Evolutionary conservation across 768 basidiomycete species (phyloP).

Genomic region (Pleurotus salmoneostramineus): DNA sequence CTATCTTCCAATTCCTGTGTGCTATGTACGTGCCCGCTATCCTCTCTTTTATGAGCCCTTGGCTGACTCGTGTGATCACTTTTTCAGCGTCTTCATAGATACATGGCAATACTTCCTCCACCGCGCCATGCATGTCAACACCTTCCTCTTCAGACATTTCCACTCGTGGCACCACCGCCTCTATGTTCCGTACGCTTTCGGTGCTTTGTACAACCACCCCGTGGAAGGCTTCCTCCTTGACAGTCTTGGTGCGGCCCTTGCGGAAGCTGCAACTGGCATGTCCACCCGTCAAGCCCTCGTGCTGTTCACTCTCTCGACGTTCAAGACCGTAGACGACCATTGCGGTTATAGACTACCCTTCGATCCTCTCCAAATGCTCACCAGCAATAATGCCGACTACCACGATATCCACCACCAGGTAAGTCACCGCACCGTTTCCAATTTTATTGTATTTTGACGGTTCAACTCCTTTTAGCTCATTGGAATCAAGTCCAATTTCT

Average conservation of each 20-base stretch:
- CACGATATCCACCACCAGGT: conserved; percentile 98
- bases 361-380: conserved; percentile 87
- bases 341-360: conserved; percentile 89
- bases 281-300: conserved; percentile 79
- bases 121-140: conserved; percentile 86
- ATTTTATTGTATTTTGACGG: not conserved
- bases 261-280: conserved; percentile 67
- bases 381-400: conserved; percentile 90
- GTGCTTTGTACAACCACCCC: conserved; percentile 96
- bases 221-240: conserved; percentile 93
- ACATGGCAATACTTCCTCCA: conserved; percentile 99
- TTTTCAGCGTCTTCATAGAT: conserved; percentile 81
- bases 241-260: conserved; percentile 72
- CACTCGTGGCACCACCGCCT: conserved; percentile 95
- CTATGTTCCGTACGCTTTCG: conserved; percentile 96
- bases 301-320: conserved; percentile 77
- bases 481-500: conserved; percentile 94
- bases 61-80: not conserved
- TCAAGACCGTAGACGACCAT: conserved; percentile 96
- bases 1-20: conserved; percentile 61
- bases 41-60: not conserved
- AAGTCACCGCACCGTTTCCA: conserved; percentile 13
- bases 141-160: conserved; percentile 84
- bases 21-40: conserved; percentile 69
- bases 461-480: conserved; percentile 37